phyloP scores from a whole-genome alignment of 1,139 yeast species.

The Geotrichum carabidarum region DNA sequence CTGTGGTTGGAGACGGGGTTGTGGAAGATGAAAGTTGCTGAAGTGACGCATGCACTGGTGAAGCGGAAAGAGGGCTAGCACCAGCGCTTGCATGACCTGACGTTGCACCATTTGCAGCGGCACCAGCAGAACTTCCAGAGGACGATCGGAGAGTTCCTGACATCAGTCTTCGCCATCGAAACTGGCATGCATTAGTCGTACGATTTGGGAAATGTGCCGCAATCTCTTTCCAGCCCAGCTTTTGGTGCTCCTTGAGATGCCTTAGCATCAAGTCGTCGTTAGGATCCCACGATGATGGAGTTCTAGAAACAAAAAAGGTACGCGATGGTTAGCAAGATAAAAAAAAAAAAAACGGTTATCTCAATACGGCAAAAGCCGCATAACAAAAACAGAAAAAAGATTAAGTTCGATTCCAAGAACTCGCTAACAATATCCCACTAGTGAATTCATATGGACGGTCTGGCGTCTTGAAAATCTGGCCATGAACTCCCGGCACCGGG shows the following conservation, averaged over 20 bases:
- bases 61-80: constrained; percentile 7
- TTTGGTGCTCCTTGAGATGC: constrained; percentile 65
- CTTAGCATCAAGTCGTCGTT: constrained; percentile 64
- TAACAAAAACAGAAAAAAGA: not conserved
- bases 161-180: constrained; percentile 68
- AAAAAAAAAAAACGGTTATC: not conserved
- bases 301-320: constrained; percentile 62
- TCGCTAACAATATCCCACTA: too few species aligned
- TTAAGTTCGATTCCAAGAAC: too few species aligned
- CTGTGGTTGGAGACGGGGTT: constrained; percentile 13
- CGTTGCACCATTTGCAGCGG: not conserved
- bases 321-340: constrained; percentile 54
- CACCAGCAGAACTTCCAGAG: not conserved
- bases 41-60: constrained; percentile 8
- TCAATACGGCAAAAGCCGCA: not conserved
- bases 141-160: constrained; percentile 40
- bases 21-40: constrained; percentile 12
- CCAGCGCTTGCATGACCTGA: not conserved
- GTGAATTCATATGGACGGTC: too few species aligned
- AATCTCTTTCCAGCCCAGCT: constrained; percentile 78
- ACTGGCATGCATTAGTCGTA: constrained; percentile 80
- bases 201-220: constrained; percentile 63
- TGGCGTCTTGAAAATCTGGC: too few species aligned
- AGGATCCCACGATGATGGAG: constrained; percentile 76
- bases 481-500: too few species aligned